These are phyloP conservation scores for Epichloe glyceriae DNA, from an alignment of 2,329 filamentous ascomycete species.

Conservation along the genomic window DNA sequence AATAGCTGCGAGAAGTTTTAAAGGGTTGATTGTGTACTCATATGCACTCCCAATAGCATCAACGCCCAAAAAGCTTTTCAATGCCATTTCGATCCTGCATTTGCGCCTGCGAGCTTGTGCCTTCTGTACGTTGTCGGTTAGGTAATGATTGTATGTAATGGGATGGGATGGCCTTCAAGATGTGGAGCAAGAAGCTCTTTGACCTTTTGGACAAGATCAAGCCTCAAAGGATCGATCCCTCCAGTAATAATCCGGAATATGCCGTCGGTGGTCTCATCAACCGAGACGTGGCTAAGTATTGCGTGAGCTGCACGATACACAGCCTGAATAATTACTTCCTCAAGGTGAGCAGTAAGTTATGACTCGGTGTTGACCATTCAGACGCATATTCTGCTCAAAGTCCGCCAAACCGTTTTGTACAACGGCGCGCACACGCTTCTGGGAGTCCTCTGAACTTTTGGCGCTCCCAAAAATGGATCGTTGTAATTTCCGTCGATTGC, in stretches of 20 bases:
- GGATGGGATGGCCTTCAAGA: constrained; percentile 29
- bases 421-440: constrained; percentile 37
- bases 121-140: constrained; percentile 24
- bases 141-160: constrained; percentile 41
- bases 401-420: constrained; percentile 29
- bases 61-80: background rate
- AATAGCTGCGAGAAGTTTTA: background rate
- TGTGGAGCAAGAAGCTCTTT: background rate
- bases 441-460: constrained; percentile 18
- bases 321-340: constrained; percentile 4
- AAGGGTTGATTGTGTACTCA: too few relatives aligned
- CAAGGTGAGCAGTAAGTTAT: constrained; percentile 22
- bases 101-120: constrained; percentile 9
- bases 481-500: constrained; percentile 38
- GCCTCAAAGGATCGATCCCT: constrained; percentile 8
- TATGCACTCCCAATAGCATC: too few relatives aligned
- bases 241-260: constrained; percentile 9
- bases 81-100: background rate
- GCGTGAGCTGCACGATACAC: constrained; percentile 4
- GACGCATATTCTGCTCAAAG: constrained; percentile 37
- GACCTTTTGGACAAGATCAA: constrained; percentile 15
- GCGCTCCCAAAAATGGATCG: constrained; percentile 32
- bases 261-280: constrained; percentile 6
- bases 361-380: constrained; percentile 23
- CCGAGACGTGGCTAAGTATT: constrained; percentile 8